Conservation (phyloP, 1,139 yeast species). For the Saccharomyces hybrid region DNA sequence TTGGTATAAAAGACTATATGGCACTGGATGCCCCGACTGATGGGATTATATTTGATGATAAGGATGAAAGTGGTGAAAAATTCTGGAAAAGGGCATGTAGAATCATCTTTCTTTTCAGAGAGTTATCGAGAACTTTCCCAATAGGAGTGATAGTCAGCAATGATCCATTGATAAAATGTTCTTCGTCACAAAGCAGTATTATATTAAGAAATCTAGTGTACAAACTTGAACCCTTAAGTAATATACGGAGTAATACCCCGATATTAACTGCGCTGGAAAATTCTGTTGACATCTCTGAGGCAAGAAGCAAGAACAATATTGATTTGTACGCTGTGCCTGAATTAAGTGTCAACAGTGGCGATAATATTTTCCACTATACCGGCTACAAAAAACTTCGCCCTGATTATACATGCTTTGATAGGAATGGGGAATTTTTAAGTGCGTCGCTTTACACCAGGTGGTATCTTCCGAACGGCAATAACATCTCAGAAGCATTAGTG, state of each 20-base stretch:
- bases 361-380: slow-evolving; percentile 26
- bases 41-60: slow-evolving; percentile 44
- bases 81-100: slow-evolving; percentile 31
- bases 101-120: slow-evolving; percentile 25
- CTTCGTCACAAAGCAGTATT: slow-evolving; percentile 8
- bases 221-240: slow-evolving; percentile 10
- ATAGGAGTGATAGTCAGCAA: slow-evolving; percentile 19
- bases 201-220: slow-evolving; percentile 21
- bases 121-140: slow-evolving; percentile 21
- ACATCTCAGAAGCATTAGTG: slow-evolving; percentile 4
- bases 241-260: background rate
- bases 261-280: slow-evolving; percentile 3
- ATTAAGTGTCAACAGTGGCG: slow-evolving; percentile 23
- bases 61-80: slow-evolving; percentile 33
- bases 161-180: slow-evolving; percentile 12
- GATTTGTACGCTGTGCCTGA: slow-evolving; percentile 18
- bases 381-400: slow-evolving; percentile 29
- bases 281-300: slow-evolving; percentile 16
- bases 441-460: slow-evolving; percentile 30
- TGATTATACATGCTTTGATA: slow-evolving; percentile 27
- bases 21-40: slow-evolving; percentile 60
- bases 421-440: slow-evolving; percentile 30
- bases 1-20: slow-evolving; percentile 53
- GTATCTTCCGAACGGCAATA: slow-evolving; percentile 11
- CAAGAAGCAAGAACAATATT: slow-evolving; percentile 17